phyloP scores from a whole-genome alignment of 2,329 filamentous ascomycete genomes.

The Aureobasidium vineae region DNA sequence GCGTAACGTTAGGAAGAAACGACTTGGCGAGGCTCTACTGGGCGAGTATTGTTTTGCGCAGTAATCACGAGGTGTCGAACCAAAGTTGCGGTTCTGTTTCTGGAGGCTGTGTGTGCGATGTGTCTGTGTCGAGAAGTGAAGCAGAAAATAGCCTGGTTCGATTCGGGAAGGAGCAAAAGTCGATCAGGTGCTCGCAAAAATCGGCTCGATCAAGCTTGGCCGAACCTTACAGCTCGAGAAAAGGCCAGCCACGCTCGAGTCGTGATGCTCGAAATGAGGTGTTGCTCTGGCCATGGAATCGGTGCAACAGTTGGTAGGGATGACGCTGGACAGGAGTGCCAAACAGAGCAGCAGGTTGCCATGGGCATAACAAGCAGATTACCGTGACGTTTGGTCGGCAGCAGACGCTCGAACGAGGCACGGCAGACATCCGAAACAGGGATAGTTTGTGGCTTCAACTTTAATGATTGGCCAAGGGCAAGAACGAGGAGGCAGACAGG shows the following conservation, averaged over 20 bases:
- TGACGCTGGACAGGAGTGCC: neutral
- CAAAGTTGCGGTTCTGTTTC: neutral
- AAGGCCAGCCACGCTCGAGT: neutral
- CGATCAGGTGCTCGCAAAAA: constrained; percentile 14
- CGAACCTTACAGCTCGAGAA: neutral
- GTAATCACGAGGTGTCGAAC: neutral
- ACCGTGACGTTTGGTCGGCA: constrained; percentile 19
- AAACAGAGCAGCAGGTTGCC: constrained; percentile 2
- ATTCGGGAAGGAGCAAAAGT: constrained; percentile 12
- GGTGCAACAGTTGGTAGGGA: neutral
- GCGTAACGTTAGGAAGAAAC: constrained; percentile 11
- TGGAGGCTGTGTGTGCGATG: neutral
- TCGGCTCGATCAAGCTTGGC: neutral
- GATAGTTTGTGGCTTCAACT: constrained; percentile 8
- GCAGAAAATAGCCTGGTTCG: neutral
- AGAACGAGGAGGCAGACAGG: constrained; percentile 1
- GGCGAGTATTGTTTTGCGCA: neutral
- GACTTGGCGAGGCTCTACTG: neutral
- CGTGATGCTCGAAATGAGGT: constrained; percentile 1
- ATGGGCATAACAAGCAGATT: neutral
- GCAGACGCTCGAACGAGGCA: constrained; percentile 2
- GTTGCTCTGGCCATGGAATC: neutral
- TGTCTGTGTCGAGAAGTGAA: neutral
- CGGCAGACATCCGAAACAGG: constrained; percentile 6
- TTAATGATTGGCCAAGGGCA: constrained; percentile 14